Percentiles rank a stretch among this genome's conserved stretches.
Evolutionary conservation across 176 grass and related monocot species (phyloP).

Genomic region (Cocos nucifera): DNA sequence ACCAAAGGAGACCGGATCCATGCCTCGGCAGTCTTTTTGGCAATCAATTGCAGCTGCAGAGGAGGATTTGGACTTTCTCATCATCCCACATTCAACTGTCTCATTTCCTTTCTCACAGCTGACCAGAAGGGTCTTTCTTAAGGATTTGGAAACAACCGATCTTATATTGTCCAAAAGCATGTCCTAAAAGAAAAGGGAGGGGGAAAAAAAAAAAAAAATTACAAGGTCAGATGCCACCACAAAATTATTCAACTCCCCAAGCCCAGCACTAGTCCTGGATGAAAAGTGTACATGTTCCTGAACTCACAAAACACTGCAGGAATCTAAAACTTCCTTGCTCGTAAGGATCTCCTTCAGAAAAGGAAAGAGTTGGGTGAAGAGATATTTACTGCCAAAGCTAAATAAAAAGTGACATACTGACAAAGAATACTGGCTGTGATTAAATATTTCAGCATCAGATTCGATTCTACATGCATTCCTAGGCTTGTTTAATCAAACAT

Average conservation of each 20-base stretch:
- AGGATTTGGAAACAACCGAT: slow-evolving; percentile 70
- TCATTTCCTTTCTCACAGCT: slow-evolving; percentile 37
- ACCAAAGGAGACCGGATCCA: slow-evolving; percentile 9
- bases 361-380: too few relatives aligned
- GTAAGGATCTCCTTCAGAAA: too few relatives aligned
- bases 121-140: slow-evolving; percentile 44
- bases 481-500: too few relatives aligned
- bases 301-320: too few relatives aligned
- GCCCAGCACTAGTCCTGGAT: slow-evolving; percentile 7
- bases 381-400: too few relatives aligned
- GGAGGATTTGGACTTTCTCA: background rate
- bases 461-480: too few relatives aligned
- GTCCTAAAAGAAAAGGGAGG: background rate
- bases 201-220: slow-evolving; percentile 6
- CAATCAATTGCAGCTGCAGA: slow-evolving; percentile 38
- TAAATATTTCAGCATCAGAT: too few relatives aligned
- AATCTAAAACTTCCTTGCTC: too few relatives aligned
- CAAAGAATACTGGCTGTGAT: too few relatives aligned
- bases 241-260: slow-evolving; percentile 2
- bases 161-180: slow-evolving; percentile 90
- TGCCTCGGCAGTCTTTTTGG: slow-evolving; percentile 23
- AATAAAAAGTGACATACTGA: too few relatives aligned
- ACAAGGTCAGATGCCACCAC: slow-evolving; percentile 24
- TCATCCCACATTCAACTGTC: slow-evolving; percentile 4
- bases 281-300: slow-evolving; percentile 20